Conservation (phyloP, 1,284 basidiomycete species). For the Microbotryum violaceum region DNA sequence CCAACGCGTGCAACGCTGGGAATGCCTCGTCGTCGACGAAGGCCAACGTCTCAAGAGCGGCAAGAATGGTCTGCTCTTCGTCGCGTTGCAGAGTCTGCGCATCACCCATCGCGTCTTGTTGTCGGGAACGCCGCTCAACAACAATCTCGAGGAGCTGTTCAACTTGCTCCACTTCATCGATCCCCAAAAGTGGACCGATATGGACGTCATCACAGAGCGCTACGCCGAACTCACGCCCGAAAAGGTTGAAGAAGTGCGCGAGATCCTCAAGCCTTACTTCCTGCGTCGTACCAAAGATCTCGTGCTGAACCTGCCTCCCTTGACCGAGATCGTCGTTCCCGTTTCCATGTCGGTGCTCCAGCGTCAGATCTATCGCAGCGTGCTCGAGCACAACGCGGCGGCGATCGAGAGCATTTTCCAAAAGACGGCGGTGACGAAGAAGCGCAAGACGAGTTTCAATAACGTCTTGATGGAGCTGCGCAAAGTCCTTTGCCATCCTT, state of each 20-base stretch:
- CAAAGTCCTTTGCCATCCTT: slow-evolving; percentile 68
- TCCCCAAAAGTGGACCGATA: slow-evolving; percentile 50
- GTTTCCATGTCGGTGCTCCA: slow-evolving; percentile 82
- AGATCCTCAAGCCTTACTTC: slow-evolving; percentile 76
- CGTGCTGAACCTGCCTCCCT: slow-evolving; percentile 82
- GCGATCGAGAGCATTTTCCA: slow-evolving; percentile 24
- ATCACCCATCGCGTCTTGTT: slow-evolving; percentile 77
- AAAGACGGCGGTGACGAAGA: slow-evolving; percentile 34
- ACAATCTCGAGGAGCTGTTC: slow-evolving; percentile 89
- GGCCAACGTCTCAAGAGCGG: slow-evolving; percentile 49
- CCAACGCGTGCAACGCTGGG: slow-evolving; percentile 77
- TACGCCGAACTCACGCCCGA: slow-evolving; percentile 64
- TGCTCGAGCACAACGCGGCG: slow-evolving; percentile 49
- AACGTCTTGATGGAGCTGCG: slow-evolving; percentile 75
- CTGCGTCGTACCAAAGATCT: slow-evolving; percentile 85
- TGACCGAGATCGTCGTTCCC: slow-evolving; percentile 72
- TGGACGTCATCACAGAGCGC: slow-evolving; percentile 56
- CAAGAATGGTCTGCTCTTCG: slow-evolving; percentile 71
- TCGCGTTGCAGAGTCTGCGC: slow-evolving; percentile 68
- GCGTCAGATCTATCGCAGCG: slow-evolving; percentile 68
- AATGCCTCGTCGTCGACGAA: slow-evolving; percentile 83
- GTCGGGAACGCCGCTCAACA: slow-evolving; percentile 92
- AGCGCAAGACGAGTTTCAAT: slow-evolving; percentile 42
- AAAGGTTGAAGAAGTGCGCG: slow-evolving; percentile 63
- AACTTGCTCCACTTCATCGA: slow-evolving; percentile 88